A percentile compares a stretch with the other conserved stretches of the same genome.
Evolutionary conservation across 306 rosid genomes (phyloP).

Genomic region (Glycine soja): DNA sequence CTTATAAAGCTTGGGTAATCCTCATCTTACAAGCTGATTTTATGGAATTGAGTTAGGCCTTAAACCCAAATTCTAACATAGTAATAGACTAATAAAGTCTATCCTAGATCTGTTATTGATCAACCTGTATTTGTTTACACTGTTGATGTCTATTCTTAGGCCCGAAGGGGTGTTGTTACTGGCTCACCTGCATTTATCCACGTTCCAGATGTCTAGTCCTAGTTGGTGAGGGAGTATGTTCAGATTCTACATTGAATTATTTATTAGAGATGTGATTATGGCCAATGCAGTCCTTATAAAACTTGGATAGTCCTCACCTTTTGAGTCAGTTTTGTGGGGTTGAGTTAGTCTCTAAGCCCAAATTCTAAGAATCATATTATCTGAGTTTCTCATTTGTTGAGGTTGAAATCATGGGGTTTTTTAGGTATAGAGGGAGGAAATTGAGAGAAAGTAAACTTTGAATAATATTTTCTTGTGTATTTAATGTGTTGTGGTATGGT

Average conservation of each 20-base stretch:
- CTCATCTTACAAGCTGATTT: neutral
- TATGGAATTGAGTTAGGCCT: neutral
- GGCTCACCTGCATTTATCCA: neutral
- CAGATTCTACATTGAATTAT: neutral
- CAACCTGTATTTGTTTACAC: neutral
- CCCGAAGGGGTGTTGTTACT: neutral
- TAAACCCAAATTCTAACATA: neutral
- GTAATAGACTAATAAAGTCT: neutral
- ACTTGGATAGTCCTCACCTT: neutral
- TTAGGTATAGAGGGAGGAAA: neutral
- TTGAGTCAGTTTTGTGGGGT: neutral
- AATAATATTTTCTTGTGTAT: neutral
- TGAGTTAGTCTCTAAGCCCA: neutral
- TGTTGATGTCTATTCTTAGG: neutral
- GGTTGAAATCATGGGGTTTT: neutral
- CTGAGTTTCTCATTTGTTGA: slow-evolving; percentile 3
- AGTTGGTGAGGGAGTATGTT: neutral
- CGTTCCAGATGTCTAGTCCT: neutral
- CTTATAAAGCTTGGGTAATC: neutral
- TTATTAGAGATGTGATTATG: neutral
- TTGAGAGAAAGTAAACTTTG: neutral
- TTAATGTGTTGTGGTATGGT: neutral
- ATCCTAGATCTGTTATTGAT: neutral
- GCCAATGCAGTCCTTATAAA: neutral
- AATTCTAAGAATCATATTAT: neutral